phyloP scores from a whole-genome alignment of 2,329 filamentous ascomycete species.

The Alternaria conjuncta region DNA sequence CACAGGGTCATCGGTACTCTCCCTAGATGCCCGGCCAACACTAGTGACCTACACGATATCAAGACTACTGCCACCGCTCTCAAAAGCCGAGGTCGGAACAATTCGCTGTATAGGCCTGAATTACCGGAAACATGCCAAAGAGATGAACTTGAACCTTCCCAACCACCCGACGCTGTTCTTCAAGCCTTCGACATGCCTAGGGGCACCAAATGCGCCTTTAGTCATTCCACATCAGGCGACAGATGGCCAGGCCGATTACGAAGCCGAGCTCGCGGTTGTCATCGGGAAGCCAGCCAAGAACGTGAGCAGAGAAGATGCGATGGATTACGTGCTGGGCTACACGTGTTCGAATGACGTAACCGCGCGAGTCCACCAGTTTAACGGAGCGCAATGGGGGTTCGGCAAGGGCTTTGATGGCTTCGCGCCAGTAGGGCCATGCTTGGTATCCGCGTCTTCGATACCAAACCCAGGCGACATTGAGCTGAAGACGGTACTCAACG shows the following conservation, averaged over 20 bases:
- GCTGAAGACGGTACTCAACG: slow-evolving; percentile 55
- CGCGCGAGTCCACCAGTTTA: slow-evolving; percentile 56
- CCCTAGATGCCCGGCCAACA: slow-evolving; percentile 3
- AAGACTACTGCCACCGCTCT: slow-evolving; percentile 44
- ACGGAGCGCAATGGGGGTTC: slow-evolving; percentile 57
- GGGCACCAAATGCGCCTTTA: slow-evolving; percentile 14
- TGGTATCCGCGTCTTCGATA: slow-evolving; percentile 52
- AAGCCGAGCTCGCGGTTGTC: slow-evolving; percentile 47
- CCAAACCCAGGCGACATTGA: slow-evolving; percentile 49
- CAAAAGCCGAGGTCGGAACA: slow-evolving; percentile 45
- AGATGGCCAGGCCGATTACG: slow-evolving; percentile 24
- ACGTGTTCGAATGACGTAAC: slow-evolving; percentile 61
- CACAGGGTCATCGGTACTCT: slow-evolving; percentile 14
- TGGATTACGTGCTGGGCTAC: slow-evolving; percentile 59
- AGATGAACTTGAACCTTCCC: slow-evolving; percentile 21
- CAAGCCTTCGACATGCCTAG: slow-evolving; percentile 23
- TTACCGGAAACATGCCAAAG: slow-evolving; percentile 27
- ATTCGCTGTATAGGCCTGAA: slow-evolving; percentile 58
- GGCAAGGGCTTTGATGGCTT: slow-evolving; percentile 61
- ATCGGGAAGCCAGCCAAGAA: slow-evolving; percentile 59
- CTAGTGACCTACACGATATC: slow-evolving; percentile 12
- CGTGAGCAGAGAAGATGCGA: slow-evolving; percentile 50
- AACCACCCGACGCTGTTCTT: slow-evolving; percentile 26
- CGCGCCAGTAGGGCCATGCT: slow-evolving; percentile 57
- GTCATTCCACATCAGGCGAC: slow-evolving; percentile 19